phyloP scores from a whole-genome alignment of 2,329 filamentous ascomycete genomes.

The Neurospora sp. region DNA sequence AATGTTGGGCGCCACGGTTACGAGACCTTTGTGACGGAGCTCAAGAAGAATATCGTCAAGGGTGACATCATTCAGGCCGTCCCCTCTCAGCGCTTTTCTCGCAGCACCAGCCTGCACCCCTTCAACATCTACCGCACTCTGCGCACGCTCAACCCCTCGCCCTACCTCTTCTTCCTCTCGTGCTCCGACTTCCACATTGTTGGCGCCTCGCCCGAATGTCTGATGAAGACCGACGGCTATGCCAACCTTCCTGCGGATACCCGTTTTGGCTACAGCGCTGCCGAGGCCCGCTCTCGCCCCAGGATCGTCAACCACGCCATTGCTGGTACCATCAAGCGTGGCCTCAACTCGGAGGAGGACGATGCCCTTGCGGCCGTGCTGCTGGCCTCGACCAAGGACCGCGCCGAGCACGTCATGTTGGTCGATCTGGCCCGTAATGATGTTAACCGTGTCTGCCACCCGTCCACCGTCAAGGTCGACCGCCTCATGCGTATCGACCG shows the following conservation, averaged over 20 bases:
- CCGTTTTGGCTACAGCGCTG: constrained; percentile 14
- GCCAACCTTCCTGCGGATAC: constrained; percentile 16
- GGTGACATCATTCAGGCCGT: constrained; percentile 98
- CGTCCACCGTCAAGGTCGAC: constrained; percentile 28
- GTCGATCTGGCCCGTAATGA: constrained; percentile 95
- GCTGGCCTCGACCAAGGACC: constrained; percentile 75
- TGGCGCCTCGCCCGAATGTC: constrained; percentile 85
- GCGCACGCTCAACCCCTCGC: constrained; percentile 93
- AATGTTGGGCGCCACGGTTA: constrained; percentile 88
- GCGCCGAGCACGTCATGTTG: constrained; percentile 93
- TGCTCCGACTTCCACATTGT: constrained; percentile 91
- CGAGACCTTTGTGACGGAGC: constrained; percentile 71
- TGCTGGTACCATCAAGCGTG: constrained; percentile 86
- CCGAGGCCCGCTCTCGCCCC: constrained; percentile 13
- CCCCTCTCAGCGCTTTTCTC: constrained; percentile 83
- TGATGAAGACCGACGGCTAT: constrained; percentile 82
- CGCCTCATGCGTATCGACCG: constrained; percentile 82
- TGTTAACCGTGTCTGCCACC: constrained; percentile 90
- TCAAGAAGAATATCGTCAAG: constrained; percentile 84
- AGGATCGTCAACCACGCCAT: constrained; percentile 95
- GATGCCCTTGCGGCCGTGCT: constrained; percentile 68
- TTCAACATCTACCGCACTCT: constrained; percentile 98
- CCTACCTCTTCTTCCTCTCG: constrained; percentile 93
- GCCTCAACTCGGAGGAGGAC: constrained; percentile 73
- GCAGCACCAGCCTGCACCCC: constrained; percentile 82